A percentile compares a stretch with the other conserved stretches of the same genome.
phyloP scores from a whole-genome alignment of 2,329 filamentous ascomycete species.

The Cladobotryum mycophilum region DNA sequence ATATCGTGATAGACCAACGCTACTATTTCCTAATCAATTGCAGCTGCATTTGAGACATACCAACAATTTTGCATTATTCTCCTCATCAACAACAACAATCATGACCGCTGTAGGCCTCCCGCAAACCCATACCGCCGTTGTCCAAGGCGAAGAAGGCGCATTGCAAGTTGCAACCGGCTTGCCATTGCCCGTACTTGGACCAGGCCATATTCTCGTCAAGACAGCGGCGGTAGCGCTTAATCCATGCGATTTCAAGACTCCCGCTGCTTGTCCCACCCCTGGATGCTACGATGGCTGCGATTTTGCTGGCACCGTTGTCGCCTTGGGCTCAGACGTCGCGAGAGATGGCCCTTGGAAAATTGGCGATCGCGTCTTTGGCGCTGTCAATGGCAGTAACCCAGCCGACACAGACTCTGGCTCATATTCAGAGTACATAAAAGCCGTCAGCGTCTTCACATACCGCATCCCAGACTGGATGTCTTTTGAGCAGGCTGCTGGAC shows the following conservation, averaged over 20 bases:
- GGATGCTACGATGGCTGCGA: neutral
- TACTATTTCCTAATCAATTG: too few relatives aligned
- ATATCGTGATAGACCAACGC: too few relatives aligned
- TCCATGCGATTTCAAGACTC: neutral
- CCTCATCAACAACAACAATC: neutral
- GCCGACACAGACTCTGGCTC: slow-evolving; percentile 13
- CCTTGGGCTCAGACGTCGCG: neutral
- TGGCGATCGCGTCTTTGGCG: slow-evolving; percentile 25
- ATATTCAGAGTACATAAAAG: slow-evolving; percentile 17
- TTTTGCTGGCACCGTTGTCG: neutral
- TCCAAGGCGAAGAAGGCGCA: neutral
- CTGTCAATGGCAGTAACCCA: slow-evolving; percentile 14
- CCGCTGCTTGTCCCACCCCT: neutral
- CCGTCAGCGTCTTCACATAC: slow-evolving; percentile 8
- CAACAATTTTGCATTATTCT: too few relatives aligned
- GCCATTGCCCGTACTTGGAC: neutral
- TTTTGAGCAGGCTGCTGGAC: slow-evolving; percentile 38
- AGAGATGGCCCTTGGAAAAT: slow-evolving; percentile 3
- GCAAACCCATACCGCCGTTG: neutral
- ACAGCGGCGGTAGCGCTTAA: neutral
- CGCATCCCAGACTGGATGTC: slow-evolving; percentile 20
- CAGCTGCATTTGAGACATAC: too few relatives aligned
- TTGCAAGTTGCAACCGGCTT: neutral
- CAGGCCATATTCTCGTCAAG: neutral
- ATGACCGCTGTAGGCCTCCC: neutral